phyloP scores from a whole-genome alignment of 768 basidiomycete species.

The Calocera cornea region DNA sequence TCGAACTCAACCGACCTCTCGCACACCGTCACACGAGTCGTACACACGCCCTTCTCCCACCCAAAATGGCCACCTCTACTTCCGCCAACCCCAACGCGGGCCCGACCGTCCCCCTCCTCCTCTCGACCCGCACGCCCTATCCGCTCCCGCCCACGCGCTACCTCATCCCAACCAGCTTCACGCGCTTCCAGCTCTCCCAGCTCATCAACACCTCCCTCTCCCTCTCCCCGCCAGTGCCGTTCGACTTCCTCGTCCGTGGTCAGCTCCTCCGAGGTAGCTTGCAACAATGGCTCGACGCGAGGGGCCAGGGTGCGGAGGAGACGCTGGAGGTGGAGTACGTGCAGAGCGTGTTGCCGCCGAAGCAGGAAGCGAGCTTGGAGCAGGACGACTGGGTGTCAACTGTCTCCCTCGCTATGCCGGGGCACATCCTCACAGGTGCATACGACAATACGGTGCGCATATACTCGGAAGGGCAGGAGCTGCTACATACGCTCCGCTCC shows the following conservation, averaged over 20 bases:
- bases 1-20: too few relatives aligned
- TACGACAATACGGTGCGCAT: slow-evolving; percentile 67
- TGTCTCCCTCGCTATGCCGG: slow-evolving; percentile 45
- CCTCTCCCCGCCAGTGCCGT: slow-evolving; percentile 62
- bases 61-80: neutral
- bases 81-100: slow-evolving; percentile 20
- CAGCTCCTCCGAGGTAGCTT: slow-evolving; percentile 60
- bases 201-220: slow-evolving; percentile 88
- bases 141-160: slow-evolving; percentile 76
- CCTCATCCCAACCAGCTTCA: slow-evolving; percentile 82
- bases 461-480: slow-evolving; percentile 55
- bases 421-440: slow-evolving; percentile 62
- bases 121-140: slow-evolving; percentile 60
- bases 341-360: slow-evolving; percentile 74
- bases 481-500: slow-evolving; percentile 35
- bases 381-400: slow-evolving; percentile 93
- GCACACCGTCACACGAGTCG: too few relatives aligned
- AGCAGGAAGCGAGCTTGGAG: slow-evolving; percentile 61
- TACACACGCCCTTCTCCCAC: neutral
- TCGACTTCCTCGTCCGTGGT: slow-evolving; percentile 84
- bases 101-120: slow-evolving; percentile 38
- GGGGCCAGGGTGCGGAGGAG: slow-evolving; percentile 72
- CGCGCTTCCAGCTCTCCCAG: slow-evolving; percentile 91
- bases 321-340: slow-evolving; percentile 88
- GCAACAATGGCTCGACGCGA: slow-evolving; percentile 58